A percentile compares a stretch with the other conserved stretches of the same genome.
Conservation (phyloP, 1,284 basidiomycete species). For the Inonotus obliquus region DNA sequence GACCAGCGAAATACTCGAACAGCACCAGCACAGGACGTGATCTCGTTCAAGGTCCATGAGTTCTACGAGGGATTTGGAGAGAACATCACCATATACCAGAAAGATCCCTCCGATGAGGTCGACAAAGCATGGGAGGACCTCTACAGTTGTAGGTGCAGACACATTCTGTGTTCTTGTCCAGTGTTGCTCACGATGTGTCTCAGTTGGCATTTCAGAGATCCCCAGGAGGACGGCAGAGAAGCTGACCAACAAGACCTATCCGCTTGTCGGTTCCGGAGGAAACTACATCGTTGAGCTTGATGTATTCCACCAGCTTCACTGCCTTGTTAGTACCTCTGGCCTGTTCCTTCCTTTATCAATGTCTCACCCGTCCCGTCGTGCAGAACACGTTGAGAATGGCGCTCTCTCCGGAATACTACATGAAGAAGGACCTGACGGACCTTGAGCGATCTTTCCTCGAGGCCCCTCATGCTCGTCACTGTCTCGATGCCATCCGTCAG, state of each 20-base stretch:
- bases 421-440: slow-evolving; percentile 8
- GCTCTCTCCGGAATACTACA: slow-evolving; percentile 9
- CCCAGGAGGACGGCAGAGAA: slow-evolving; percentile 24
- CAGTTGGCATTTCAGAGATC: slow-evolving; percentile 23
- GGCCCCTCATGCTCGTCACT: neutral
- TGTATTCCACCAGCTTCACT: slow-evolving; percentile 32
- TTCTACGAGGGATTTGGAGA: slow-evolving; percentile 23
- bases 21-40: slow-evolving; percentile 23
- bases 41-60: slow-evolving; percentile 23
- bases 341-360: neutral
- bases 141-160: slow-evolving; percentile 24
- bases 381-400: slow-evolving; percentile 21
- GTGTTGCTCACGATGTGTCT: slow-evolving; percentile 10
- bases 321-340: slow-evolving; percentile 23
- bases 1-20: neutral
- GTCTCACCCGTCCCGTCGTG: neutral
- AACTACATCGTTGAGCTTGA: slow-evolving; percentile 27
- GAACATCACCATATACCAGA: slow-evolving; percentile 21
- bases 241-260: slow-evolving; percentile 25
- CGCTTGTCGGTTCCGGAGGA: slow-evolving; percentile 20
- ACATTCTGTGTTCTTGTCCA: neutral
- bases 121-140: slow-evolving; percentile 22
- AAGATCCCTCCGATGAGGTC: slow-evolving; percentile 23
- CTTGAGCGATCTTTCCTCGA: slow-evolving; percentile 27
- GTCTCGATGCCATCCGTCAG: slow-evolving; percentile 23